Base-by-base conservation (phyloP, 768 basidiomycete species). In the Suillus spraguei region DNA sequence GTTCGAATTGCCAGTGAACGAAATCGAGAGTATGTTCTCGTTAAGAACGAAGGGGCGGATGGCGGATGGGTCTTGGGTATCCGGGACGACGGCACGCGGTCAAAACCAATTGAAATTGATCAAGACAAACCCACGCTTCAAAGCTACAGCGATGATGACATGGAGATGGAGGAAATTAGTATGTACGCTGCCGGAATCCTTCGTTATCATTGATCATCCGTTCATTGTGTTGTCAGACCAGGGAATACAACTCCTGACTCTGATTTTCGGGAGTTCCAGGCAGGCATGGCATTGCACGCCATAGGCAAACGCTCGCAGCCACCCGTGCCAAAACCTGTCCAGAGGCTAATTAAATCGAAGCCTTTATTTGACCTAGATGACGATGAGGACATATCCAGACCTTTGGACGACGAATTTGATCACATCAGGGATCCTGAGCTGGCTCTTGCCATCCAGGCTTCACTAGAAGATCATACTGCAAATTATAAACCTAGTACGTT, bases 61-160 rank as follows among this genome's bases (percentile, higher is more conserved):
- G 95, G 96, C 2, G 97, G 97, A 1, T 99, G 97, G 97, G 87
- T 96, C 46, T 79, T 99, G 20, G 97, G 97, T 4, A 89, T 98
- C 47, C 83, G 92, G 55, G 94, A 97, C 68, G 86, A 92, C 59
- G 95, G 96, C 20, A 93, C 92, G 8, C 82, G 81, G 63, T 82
- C 87, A 56, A 94, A 93, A 67, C 96, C 96, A 6, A 98, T 98
- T 63, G 84, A 88, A 60, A 85, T 98, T 61, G 94, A 96, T 69
- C 83, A 84, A 46, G 86, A 89, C n/a, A 75, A 79, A 17, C 72
- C 77, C 39, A 75, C 62, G 42, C 67, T 67, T 42, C 69, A 74
- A 32, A 72, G 79, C 11, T 79, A 80, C 64, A 80, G 71, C 60
- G 81, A 77, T 14, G 81, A 78, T 66, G 85, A 86, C 60, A 79